phyloP scores from a whole-genome alignment of 225 moss, liverwort and hornwort species.

The Takakia lepidozioides region DNA sequence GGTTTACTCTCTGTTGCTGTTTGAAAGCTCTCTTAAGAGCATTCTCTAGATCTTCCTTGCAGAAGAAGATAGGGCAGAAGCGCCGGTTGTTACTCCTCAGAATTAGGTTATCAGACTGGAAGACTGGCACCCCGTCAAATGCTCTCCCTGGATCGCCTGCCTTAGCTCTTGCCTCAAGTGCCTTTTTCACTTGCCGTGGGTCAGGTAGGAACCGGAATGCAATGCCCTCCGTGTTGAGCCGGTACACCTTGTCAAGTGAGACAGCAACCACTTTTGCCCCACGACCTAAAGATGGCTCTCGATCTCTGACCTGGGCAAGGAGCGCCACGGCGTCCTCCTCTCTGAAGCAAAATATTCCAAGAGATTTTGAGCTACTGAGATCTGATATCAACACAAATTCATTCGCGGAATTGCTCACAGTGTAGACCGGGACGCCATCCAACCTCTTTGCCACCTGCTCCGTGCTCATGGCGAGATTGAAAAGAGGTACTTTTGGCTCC shows the following conservation, averaged over 20 bases:
- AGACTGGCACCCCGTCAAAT: constrained; percentile 78
- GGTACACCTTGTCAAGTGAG: constrained; percentile 78
- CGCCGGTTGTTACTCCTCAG: constrained; percentile 93
- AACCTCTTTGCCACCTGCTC: constrained; percentile 84
- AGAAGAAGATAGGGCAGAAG: constrained; percentile 96
- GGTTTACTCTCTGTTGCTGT: constrained; percentile 91
- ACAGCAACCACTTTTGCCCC: constrained; percentile 99
- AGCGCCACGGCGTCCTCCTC: constrained; percentile 83
- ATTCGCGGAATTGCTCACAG: constrained; percentile 97
- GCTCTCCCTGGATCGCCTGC: constrained; percentile 50
- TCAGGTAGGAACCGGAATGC: constrained; percentile 64
- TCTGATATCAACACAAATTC: constrained; percentile 96
- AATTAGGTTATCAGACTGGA: constrained; percentile 83
- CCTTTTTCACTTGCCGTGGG: constrained; percentile 67
- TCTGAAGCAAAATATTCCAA: constrained; percentile 94
- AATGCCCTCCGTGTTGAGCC: constrained; percentile 69
- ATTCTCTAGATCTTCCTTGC: constrained; percentile 96
- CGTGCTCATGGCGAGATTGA: constrained; percentile 82
- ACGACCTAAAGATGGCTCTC: constrained; percentile 88
- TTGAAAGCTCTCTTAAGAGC: constrained; percentile 87
- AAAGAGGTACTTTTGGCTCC: constrained; percentile 63
- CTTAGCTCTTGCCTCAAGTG: constrained; percentile 49
- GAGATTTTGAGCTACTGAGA: constrained; percentile 75
- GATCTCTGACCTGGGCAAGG: constrained; percentile 91
- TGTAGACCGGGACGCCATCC: constrained; percentile 94